Evolutionary conservation across 768 basidiomycete species (phyloP).

Genomic region (Pleurotus pulmonarius): DNA sequence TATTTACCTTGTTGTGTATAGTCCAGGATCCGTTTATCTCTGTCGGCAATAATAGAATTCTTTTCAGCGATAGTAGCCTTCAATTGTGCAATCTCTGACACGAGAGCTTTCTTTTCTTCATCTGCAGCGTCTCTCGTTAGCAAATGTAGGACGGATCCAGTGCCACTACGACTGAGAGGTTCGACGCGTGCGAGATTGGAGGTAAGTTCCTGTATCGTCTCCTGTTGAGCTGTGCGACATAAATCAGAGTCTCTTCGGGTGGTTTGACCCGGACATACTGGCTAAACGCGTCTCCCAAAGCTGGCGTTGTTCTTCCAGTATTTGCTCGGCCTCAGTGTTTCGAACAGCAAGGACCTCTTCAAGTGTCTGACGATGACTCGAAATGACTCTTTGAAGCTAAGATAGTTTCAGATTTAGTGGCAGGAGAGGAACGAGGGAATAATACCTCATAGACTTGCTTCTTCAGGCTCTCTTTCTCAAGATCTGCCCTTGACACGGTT

Average conservation of each 20-base stretch:
- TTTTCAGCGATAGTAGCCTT: slow-evolving; percentile 40
- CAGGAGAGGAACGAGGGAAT: too few relatives aligned
- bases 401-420: too few relatives aligned
- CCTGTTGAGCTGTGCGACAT: slow-evolving; percentile 50
- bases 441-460: too few relatives aligned
- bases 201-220: slow-evolving; percentile 50
- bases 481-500: too few relatives aligned
- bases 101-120: slow-evolving; percentile 54
- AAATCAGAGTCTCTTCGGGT: too few relatives aligned
- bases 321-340: slow-evolving; percentile 61
- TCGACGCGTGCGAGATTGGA: slow-evolving; percentile 51
- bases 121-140: slow-evolving; percentile 73
- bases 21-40: slow-evolving; percentile 42
- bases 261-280: slow-evolving; percentile 33
- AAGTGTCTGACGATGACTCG: slow-evolving; percentile 49
- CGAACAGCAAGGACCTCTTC: slow-evolving; percentile 58
- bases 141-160: slow-evolving; percentile 54
- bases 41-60: slow-evolving; percentile 35
- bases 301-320: slow-evolving; percentile 41
- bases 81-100: slow-evolving; percentile 43
- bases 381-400: background rate
- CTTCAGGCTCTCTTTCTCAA: too few relatives aligned
- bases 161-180: slow-evolving; percentile 46
- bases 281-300: slow-evolving; percentile 50
- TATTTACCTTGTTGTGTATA: slow-evolving; percentile 48